Conservation (phyloP, 305 asterid genomes). For the Fraxinus ornus region DNA sequence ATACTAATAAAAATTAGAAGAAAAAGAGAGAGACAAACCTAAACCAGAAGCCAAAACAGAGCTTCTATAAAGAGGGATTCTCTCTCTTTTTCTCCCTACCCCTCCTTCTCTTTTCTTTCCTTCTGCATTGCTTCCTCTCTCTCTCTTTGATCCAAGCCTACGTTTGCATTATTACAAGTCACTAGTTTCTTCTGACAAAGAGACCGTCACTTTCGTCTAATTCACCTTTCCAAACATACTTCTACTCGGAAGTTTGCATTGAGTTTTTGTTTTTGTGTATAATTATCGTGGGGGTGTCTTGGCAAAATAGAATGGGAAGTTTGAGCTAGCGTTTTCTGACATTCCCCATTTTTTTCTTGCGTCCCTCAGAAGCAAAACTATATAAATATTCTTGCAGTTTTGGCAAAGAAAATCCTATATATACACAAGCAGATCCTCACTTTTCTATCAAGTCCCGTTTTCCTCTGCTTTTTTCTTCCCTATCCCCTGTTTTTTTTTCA, state of each 20-base stretch:
- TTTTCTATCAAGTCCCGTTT: slow-evolving; percentile 26
- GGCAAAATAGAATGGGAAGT: slow-evolving; percentile 4
- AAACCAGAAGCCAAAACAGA: slow-evolving; percentile 29
- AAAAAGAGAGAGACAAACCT: slow-evolving; percentile 1
- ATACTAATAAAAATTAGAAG: neutral
- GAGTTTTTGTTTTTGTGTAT: neutral
- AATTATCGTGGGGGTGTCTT: neutral
- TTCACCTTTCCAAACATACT: neutral
- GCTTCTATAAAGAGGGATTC: slow-evolving; percentile 38
- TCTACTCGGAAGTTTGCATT: neutral
- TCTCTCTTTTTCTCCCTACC: slow-evolving; percentile 26
- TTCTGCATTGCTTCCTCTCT: slow-evolving; percentile 23
- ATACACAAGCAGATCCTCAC: slow-evolving; percentile 22
- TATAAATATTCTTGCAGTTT: slow-evolving; percentile 40
- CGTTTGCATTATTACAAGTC: slow-evolving; percentile 2
- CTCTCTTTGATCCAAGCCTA: slow-evolving; percentile 20
- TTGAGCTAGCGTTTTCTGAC: slow-evolving; percentile 50
- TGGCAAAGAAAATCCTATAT: slow-evolving; percentile 32
- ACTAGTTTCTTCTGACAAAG: neutral
- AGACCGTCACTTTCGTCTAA: neutral
- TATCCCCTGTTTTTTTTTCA: slow-evolving; percentile 10
- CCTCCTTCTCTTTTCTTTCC: slow-evolving; percentile 21
- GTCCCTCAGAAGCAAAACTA: slow-evolving; percentile 52
- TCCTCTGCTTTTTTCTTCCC: neutral
- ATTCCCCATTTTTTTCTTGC: slow-evolving; percentile 48